Conservation (phyloP, 2,329 filamentous ascomycete species). For the Stagonosporopsis chrysanthemi region DNA sequence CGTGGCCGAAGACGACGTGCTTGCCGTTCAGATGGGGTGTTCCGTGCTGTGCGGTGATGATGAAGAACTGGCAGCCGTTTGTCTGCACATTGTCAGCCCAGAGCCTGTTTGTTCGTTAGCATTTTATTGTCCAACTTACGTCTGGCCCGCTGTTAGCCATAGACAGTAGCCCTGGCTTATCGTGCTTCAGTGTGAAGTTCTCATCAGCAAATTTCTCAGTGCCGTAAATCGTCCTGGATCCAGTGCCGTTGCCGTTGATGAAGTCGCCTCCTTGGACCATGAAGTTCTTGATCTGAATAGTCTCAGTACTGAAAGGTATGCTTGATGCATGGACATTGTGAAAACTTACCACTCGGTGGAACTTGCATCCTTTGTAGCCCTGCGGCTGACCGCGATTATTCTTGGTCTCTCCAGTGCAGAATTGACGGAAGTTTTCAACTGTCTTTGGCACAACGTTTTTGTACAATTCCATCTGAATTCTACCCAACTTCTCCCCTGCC, state of each 20-base stretch:
- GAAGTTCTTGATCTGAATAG: slow-evolving; percentile 82
- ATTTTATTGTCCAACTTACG: slow-evolving; percentile 56
- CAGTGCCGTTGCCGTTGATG: slow-evolving; percentile 89
- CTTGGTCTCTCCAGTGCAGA: slow-evolving; percentile 93
- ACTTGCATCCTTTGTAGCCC: slow-evolving; percentile 94
- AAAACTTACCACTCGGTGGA: slow-evolving; percentile 85
- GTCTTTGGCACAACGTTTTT: slow-evolving; percentile 83
- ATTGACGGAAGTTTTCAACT: slow-evolving; percentile 95
- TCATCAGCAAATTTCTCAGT: slow-evolving; percentile 86
- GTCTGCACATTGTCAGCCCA: slow-evolving; percentile 44
- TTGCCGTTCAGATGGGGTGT: slow-evolving; percentile 91
- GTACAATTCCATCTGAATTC: slow-evolving; percentile 71
- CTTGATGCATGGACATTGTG: not conserved
- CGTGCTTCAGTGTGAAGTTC: slow-evolving; percentile 83
- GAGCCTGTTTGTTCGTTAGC: too few species aligned
- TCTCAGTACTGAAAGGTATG: slow-evolving; percentile 14
- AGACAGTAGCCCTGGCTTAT: slow-evolving; percentile 78
- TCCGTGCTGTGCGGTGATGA: slow-evolving; percentile 75
- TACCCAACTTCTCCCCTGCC: slow-evolving; percentile 46
- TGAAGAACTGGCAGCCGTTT: slow-evolving; percentile 97
- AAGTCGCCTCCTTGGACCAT: slow-evolving; percentile 99
- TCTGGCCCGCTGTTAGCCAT: slow-evolving; percentile 72
- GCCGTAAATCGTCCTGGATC: slow-evolving; percentile 87
- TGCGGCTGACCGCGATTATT: slow-evolving; percentile 78
- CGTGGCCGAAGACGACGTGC: slow-evolving; percentile 94